Conservation (phyloP, 2,329 filamentous ascomycete genomes). For the Verruconis gallopava region DNA sequence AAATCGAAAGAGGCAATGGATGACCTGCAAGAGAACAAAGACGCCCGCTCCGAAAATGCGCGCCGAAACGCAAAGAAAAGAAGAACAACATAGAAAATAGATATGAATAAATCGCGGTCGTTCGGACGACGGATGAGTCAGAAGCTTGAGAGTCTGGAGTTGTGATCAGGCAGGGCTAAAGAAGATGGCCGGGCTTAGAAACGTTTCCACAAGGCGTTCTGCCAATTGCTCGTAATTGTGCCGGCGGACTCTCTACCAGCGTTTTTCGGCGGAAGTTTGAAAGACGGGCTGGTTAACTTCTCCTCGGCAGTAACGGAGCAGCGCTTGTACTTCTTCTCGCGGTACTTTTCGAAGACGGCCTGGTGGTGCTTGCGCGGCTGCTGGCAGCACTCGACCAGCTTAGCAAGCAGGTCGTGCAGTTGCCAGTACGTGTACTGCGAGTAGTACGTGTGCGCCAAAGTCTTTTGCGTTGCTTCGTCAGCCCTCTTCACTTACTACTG, state of each 20-base stretch:
- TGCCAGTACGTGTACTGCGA: conserved; percentile 86
- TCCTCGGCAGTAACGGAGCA: conserved; percentile 68
- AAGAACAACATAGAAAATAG: too few species aligned
- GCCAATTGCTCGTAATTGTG: conserved; percentile 11
- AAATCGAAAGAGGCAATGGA: too few species aligned
- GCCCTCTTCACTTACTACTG: too few species aligned
- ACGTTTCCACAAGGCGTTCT: conserved; percentile 6
- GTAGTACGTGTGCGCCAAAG: conserved; percentile 74
- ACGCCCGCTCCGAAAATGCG: too few species aligned
- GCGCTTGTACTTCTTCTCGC: conserved; percentile 73
- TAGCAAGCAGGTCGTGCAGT: conserved; percentile 60
- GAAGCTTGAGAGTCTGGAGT: too few species aligned
- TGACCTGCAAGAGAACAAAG: too few species aligned
- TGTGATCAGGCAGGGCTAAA: too few species aligned
- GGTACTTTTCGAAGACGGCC: conserved; percentile 86
- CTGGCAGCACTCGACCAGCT: conserved; percentile 80
- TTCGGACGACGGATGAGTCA: too few species aligned
- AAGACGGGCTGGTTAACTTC: conserved; percentile 49
- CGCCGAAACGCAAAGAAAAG: too few species aligned
- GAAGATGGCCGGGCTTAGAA: too few species aligned
- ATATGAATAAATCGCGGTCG: too few species aligned
- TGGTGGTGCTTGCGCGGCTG: conserved; percentile 67
- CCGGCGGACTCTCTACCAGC: conserved; percentile 10
- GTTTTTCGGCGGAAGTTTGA: conserved; percentile 32
- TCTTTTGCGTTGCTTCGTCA: conserved; percentile 40